Conservation (phyloP, 2,329 filamentous ascomycete genomes). For the Exophiala calicioides region DNA sequence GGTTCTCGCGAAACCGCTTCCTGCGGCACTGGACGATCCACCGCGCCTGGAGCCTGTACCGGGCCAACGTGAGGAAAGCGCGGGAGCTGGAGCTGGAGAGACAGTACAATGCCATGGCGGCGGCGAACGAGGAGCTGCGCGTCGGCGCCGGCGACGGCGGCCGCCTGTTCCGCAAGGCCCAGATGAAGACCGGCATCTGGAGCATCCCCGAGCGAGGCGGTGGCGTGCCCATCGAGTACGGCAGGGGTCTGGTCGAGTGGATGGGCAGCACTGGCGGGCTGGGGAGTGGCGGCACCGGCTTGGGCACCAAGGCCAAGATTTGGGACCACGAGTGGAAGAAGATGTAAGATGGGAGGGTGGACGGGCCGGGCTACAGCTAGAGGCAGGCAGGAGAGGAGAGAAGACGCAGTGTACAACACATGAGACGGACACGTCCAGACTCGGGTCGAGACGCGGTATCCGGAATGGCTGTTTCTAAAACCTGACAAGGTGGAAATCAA, state of each 20-base stretch:
- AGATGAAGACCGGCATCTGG: constrained; percentile 88
- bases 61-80: constrained; percentile 65
- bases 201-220: constrained; percentile 49
- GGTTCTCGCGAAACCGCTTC: constrained; percentile 81
- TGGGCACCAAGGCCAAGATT: constrained; percentile 66
- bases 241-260: constrained; percentile 49
- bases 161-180: constrained; percentile 78
- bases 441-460: no score
- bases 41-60: constrained; percentile 85
- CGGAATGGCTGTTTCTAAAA: no score
- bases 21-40: constrained; percentile 99
- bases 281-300: constrained; percentile 65
- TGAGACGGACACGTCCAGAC: no score
- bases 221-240: constrained; percentile 89
- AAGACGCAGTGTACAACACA: no score
- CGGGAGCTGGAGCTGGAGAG: constrained; percentile 72
- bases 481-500: no score
- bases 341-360: neutral
- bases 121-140: constrained; percentile 80
- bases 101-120: constrained; percentile 77
- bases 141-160: constrained; percentile 52
- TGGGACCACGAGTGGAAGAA: constrained; percentile 93
- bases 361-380: no score
- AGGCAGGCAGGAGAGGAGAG: no score
- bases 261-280: constrained; percentile 36